Conservation (phyloP, 2,329 filamentous ascomycete species). For the Periconia sp. region DNA sequence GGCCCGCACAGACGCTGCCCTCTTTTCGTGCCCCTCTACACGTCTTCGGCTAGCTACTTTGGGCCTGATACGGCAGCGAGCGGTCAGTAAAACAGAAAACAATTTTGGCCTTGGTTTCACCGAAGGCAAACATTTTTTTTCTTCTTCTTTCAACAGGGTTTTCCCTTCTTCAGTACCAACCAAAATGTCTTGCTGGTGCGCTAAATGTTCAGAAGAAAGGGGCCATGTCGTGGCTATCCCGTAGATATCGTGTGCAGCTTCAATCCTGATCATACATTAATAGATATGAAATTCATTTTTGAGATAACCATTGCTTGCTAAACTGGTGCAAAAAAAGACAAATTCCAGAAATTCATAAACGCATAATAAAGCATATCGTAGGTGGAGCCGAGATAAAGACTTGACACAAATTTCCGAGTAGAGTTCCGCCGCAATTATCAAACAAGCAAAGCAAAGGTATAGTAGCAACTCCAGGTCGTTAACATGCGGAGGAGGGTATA, state of each 20-base stretch:
- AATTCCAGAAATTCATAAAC: no score
- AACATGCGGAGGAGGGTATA: slow-evolving; percentile 35
- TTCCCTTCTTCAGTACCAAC: no score
- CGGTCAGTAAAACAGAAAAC: not conserved
- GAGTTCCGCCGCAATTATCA: not conserved
- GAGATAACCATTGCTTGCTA: no score
- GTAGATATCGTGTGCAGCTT: no score
- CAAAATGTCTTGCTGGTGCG: no score
- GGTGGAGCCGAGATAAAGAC: not conserved
- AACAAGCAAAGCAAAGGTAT: not conserved
- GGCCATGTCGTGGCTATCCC: no score
- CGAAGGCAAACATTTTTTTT: no score
- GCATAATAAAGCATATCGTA: not conserved
- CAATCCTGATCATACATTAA: no score
- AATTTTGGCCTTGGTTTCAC: slow-evolving; percentile 5
- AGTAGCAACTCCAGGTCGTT: not conserved
- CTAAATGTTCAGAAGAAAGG: no score
- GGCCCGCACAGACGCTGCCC: slow-evolving; percentile 16
- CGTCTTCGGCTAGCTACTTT: not conserved
- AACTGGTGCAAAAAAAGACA: no score
- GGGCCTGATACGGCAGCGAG: not conserved
- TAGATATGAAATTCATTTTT: no score
- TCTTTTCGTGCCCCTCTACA: slow-evolving; percentile 11
- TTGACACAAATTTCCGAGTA: not conserved
- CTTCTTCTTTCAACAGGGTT: no score